Base-by-base conservation (phyloP, 164 flowering plant genomes). In the Aristolochia contorta region DNA sequence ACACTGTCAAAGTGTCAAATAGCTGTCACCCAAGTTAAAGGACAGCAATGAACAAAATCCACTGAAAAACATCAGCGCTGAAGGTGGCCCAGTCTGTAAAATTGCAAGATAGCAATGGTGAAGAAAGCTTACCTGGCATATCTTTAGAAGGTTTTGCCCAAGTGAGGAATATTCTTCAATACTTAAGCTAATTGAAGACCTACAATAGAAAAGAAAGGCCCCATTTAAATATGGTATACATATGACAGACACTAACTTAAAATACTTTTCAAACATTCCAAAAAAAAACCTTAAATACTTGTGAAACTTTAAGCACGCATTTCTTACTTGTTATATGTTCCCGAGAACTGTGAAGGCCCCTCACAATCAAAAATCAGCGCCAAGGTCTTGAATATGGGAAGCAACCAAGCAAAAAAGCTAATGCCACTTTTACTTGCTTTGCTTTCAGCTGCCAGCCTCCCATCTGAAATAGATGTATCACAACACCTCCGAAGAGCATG, bases 351-450 rank as follows among this genome's bases (percentile, higher is more conserved):
- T 49, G 57, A n/a, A 51, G 80, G 49, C 54, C 70, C 32, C 22
- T 59, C 68, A 56, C 77, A 67, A 70, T 67, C 77, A 69, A 70
- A 77, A 24, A 88, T 68, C 54, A 86, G 72, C 37, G 83, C 65
- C 60, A 86, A 55, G 41, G 82, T 82, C 73, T 79, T 83, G 49
- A 83, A 79, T 25, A 78, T 79, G 33, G 99, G 96, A 33, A 78
- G 57, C 57, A 78, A 84, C 91, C 96, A 94, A 72, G 70, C 68
- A 66, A 68, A 61, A 33, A 72, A 65, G 58, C 74, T 66, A 55
- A 72, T 61, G 14, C 71, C 84, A 71, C 41, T 18, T 54, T 77
- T 80, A 56, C 64, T 53, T 37, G 78, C 47, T 68, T 51, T 66
- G 66, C 37, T 47, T 21, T 79, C 92, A 15, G 65, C 46, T 47